Conservation (phyloP, 2,329 filamentous ascomycete genomes). For the Alternaria sp. region DNA sequence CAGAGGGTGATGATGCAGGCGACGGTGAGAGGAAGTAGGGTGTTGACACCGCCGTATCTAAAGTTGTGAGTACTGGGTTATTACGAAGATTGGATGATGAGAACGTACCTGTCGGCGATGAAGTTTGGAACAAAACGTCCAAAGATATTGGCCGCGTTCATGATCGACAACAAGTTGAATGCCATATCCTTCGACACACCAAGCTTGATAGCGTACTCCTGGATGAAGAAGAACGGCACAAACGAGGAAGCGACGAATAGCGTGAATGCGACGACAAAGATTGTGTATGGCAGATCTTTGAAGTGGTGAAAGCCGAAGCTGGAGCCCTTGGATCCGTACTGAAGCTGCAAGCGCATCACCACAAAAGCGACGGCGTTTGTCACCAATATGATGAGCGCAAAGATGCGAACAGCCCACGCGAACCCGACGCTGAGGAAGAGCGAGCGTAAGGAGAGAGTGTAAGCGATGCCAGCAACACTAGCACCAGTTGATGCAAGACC, state of each 20-base stretch:
- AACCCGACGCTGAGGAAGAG: conserved; percentile 42
- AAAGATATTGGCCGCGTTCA: conserved; percentile 63
- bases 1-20: conserved; percentile 44
- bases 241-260: conserved; percentile 23
- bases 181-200: conserved; percentile 54
- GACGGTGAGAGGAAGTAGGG: conserved; percentile 42
- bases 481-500: conserved; percentile 43
- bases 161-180: conserved; percentile 69
- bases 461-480: conserved; percentile 45
- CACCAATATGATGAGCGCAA: conserved; percentile 16
- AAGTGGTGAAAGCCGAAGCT: conserved; percentile 20
- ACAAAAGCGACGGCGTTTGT: conserved; percentile 18
- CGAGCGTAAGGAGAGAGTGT: conserved; percentile 37
- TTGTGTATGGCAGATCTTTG: conserved; percentile 25
- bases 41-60: conserved; percentile 43
- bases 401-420: conserved; percentile 33
- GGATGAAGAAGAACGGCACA: conserved; percentile 31
- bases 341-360: conserved; percentile 22
- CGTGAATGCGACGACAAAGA: conserved; percentile 22
- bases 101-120: conserved; percentile 44
- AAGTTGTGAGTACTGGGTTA: not conserved
- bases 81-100: not conserved
- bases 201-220: conserved; percentile 26
- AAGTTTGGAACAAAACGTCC: conserved; percentile 53
- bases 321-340: conserved; percentile 19